These are phyloP conservation scores for Deinandra increscens DNA, from an alignment of 129 eudicot species.

Conservation along the genomic window DNA sequence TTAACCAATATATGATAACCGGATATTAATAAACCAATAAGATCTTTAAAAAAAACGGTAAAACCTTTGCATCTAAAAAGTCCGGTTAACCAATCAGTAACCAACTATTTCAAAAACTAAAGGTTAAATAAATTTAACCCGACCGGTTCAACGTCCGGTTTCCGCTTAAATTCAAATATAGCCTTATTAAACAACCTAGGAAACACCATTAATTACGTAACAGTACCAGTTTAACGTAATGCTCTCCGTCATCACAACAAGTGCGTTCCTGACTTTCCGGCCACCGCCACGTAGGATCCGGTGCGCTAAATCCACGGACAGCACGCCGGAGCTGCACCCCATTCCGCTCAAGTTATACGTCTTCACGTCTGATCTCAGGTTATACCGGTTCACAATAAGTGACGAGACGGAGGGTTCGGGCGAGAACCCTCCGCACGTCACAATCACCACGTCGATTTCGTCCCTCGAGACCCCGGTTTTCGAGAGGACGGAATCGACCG, in stretches of 20 bases:
- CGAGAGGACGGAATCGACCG: conserved; percentile 44
- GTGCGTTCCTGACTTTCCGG: conserved; percentile 46
- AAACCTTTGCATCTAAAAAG: too few species aligned
- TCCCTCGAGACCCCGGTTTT: conserved; percentile 44
- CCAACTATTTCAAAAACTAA: too few species aligned
- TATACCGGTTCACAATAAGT: conserved; percentile 54
- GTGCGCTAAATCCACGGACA: conserved; percentile 58
- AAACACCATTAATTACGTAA: not conserved
- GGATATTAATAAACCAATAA: too few species aligned
- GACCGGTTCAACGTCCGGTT: too few species aligned
- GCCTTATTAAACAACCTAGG: too few species aligned
- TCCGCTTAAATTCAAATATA: too few species aligned
- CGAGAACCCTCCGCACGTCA: conserved; percentile 61
- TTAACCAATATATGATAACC: too few species aligned
- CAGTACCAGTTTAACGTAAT: conserved; percentile 70
- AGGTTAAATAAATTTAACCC: too few species aligned
- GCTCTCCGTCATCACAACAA: conserved; percentile 64
- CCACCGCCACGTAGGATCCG: conserved; percentile 40
- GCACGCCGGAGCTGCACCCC: conserved; percentile 84
- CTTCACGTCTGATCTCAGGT: conserved; percentile 45
- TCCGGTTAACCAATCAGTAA: too few species aligned
- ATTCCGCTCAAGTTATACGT: conserved; percentile 80
- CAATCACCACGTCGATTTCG: conserved; percentile 51
- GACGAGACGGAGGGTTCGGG: conserved; percentile 71
- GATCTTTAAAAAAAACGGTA: too few species aligned